Base-by-base conservation (phyloP, 768 basidiomycete genomes). In the Tephrocybe sp. region DNA sequence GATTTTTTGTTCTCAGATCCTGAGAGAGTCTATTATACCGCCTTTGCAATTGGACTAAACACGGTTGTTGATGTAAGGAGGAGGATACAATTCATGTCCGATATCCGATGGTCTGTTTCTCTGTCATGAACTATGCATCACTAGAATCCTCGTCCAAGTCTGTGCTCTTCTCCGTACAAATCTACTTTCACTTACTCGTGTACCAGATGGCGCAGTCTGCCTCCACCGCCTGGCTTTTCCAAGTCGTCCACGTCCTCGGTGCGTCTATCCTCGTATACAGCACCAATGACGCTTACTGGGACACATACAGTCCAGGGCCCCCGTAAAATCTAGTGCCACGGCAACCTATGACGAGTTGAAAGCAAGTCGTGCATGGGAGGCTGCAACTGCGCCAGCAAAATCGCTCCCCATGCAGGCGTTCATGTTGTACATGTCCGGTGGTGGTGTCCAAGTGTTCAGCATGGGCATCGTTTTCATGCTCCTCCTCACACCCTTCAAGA, bases 361-460 rank as follows among this genome's bases (percentile, higher is more conserved):
- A 63, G 80, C 81, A 55, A 85, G 79, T 60, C 84, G 89, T 22
- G 92, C 92, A 35, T 91, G 92, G 88, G 90, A 92, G 54, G 75
- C 90, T 34, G 92, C 92, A 31, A 79, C 86, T 41, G 73, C 81
- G 3, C 94, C 94, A 1, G 91, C 89, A 27, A 97, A 98, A 68
- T 83, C 85, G 12, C 77, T 98, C 22, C 94, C 94, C 3, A 97
- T 97, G 95, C 93, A 98, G 62, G 92, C 87, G 4, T 89, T 98
- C 72, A 98, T 98, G 95, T 77, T 98, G 27, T 98, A 98, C 80
- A 96, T 98, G 89, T 95, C 93, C 18, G 95, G 95, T 28, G 87
- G 92, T 11, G 92, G 92, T 42, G 88, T 98, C 12, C 95, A 98
- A 68, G 87, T 98, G 35, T 97, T 98, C 68, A 95, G 92, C 69